Base-by-base conservation (phyloP, 2,329 filamentous ascomycete species). In the Pseudogymnoascus sp. region DNA sequence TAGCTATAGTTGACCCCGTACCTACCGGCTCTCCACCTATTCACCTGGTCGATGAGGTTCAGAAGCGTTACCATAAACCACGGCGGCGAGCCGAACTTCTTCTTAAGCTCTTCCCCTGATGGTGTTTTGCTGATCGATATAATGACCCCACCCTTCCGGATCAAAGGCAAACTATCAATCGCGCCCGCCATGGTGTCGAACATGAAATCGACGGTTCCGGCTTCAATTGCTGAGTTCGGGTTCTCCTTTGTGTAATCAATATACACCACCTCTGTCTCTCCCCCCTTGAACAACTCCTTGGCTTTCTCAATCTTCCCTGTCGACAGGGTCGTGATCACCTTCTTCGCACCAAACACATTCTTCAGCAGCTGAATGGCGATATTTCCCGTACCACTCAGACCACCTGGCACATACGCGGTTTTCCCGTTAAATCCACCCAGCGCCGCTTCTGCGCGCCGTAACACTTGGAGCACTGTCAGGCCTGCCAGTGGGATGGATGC, bases 241-340 rank as follows among this genome's bases (percentile, higher is more conserved):
- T 76, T 70, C 33, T 74, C 67, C 43, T 70, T 76, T 60, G 73
- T 76, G 69, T 84, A 84, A 66, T 84, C 80, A 5, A 58, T n/a
- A 39, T 58, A 58, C 62, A 82, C 71, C 25, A 83, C 68, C 63
- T 80, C 73, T 67, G 81, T 80, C 18, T 28, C n/a, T 11, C 57
- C 57, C 5, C 18, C 57, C 14, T 37, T 38, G 4, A 73, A 63
- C 6, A 72, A 65, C 61, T 75, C 65, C 41, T 76, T 74, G 0
- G 82, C 77, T 20, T 77, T 71, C 0, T 70, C 63, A 33, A 84
- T 62, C 68, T 84, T 84, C 8, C 74, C 63, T 20, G 80, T 82
- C 3, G 81, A 83, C 0, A 80, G 79, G 0, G 80, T 82, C 0
- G 79, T 74, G 50, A 84, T 78, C 60, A 84, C 71, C 54, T 72